Percentiles rank a stretch among this genome's conserved stretches.
Evolutionary conservation across 164 flowering plant genomes (phyloP).

Genomic region (Magnolia officinalis): DNA sequence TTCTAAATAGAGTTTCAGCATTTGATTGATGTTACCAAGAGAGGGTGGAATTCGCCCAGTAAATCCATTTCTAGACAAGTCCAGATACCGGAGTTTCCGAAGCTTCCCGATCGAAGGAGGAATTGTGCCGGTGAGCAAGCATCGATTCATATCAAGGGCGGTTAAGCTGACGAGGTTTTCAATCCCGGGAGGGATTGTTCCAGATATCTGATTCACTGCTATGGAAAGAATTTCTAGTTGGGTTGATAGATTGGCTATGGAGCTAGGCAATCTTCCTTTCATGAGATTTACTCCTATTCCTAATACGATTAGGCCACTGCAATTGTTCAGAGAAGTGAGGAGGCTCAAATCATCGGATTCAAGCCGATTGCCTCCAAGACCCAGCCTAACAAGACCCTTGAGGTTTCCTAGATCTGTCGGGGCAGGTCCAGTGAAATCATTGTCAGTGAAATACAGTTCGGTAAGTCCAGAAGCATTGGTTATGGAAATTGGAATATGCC

Average conservation of each 20-base stretch:
- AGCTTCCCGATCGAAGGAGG: slow-evolving; percentile 26
- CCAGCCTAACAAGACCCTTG: background rate
- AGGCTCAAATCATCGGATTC: slow-evolving; percentile 19
- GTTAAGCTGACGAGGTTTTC: slow-evolving; percentile 21
- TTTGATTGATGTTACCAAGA: slow-evolving; percentile 21
- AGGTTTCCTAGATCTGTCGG: slow-evolving; percentile 3
- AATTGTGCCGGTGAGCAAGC: slow-evolving; percentile 21
- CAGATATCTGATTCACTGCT: slow-evolving; percentile 10
- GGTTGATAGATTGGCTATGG: slow-evolving; percentile 23
- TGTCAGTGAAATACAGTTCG: background rate
- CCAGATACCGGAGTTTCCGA: slow-evolving; percentile 4
- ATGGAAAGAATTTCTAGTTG: background rate
- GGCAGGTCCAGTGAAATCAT: slow-evolving; percentile 14
- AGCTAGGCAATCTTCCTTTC: slow-evolving; percentile 22
- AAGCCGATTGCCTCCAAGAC: slow-evolving; percentile 7
- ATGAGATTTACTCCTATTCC: slow-evolving; percentile 1
- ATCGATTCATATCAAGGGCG: background rate
- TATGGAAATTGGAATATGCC: slow-evolving; percentile 23
- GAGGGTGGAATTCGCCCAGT: slow-evolving; percentile 25
- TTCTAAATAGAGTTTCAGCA: background rate
- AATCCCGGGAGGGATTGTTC: slow-evolving; percentile 15
- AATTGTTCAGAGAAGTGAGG: slow-evolving; percentile 22
- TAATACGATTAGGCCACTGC: slow-evolving; percentile 9
- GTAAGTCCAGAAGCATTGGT: slow-evolving; percentile 18
- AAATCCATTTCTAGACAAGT: slow-evolving; percentile 10